phyloP scores from a whole-genome alignment of 1,284 basidiomycete genomes.

The Boletus putidus region DNA sequence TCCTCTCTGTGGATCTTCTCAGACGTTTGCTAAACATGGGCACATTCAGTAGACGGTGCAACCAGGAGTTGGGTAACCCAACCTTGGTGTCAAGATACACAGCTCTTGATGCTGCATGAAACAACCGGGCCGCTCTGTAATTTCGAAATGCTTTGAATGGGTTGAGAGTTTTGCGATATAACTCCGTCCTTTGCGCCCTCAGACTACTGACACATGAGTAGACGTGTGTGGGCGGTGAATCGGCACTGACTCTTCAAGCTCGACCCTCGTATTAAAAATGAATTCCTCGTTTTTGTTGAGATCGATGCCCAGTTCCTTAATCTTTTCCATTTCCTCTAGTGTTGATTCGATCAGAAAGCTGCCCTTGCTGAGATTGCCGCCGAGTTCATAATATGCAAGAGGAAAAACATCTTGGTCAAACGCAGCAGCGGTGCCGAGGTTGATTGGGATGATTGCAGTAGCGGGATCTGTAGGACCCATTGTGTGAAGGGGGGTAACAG shows the following conservation, averaged over 20 bases:
- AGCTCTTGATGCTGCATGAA: slow-evolving; percentile 5
- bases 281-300: slow-evolving; percentile 1
- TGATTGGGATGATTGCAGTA: slow-evolving; percentile 5
- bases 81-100: slow-evolving; percentile 12
- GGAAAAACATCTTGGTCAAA: slow-evolving; percentile 17
- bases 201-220: slow-evolving; percentile 9
- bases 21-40: slow-evolving; percentile 8
- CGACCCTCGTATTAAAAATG: slow-evolving; percentile 1
- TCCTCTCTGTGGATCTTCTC: slow-evolving; percentile 12
- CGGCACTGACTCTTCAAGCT: slow-evolving; percentile 7
- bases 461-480: slow-evolving; percentile 2
- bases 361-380: slow-evolving; percentile 12
- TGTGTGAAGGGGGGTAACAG: not conserved
- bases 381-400: not conserved
- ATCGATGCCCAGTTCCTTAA: slow-evolving; percentile 4
- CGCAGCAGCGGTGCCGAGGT: slow-evolving; percentile 12
- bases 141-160: slow-evolving; percentile 12
- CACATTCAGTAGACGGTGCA: not conserved
- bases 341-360: slow-evolving; percentile 16
- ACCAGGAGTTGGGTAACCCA: not conserved
- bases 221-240: not conserved
- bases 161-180: slow-evolving; percentile 11
- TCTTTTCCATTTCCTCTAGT: slow-evolving; percentile 13
- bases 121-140: slow-evolving; percentile 4
- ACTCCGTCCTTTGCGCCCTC: not conserved